A percentile compares a stretch with the other conserved stretches of the same genome.
Evolutionary conservation across 78 protist species (phyloP).

Genomic region (Chrysochromulina tobinii): DNA sequence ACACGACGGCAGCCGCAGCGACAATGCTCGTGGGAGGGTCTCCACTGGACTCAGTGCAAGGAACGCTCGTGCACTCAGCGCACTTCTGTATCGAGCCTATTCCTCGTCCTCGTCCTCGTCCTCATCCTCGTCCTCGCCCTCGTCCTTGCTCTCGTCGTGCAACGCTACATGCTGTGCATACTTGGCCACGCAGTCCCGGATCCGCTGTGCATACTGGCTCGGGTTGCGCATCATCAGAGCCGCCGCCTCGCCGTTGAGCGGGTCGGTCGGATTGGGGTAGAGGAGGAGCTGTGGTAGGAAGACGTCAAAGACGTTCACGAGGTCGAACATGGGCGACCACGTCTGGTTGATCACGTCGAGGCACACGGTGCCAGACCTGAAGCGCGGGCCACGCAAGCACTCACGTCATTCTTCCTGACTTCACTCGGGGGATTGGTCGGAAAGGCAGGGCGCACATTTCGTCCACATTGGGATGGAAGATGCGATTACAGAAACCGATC

Average conservation of each 20-base stretch:
- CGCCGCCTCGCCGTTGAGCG: slow-evolving; percentile 97
- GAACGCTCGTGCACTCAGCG: no score
- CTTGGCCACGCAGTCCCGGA: slow-evolving; percentile 5
- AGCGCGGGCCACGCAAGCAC: no score
- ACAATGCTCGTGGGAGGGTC: no score
- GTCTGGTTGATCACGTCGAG: slow-evolving; percentile 96
- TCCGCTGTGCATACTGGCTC: slow-evolving; percentile 48
- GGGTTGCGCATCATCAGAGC: slow-evolving; percentile 79
- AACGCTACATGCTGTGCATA: no score
- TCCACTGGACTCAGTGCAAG: no score
- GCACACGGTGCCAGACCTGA: slow-evolving; percentile 95
- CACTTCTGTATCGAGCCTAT: no score
- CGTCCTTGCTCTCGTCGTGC: no score
- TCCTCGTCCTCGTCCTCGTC: no score
- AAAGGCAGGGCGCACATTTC: slow-evolving; percentile 55
- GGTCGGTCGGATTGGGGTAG: slow-evolving; percentile 97
- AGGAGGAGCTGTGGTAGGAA: slow-evolving; percentile 94
- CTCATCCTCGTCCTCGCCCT: no score
- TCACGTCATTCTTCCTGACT: no score
- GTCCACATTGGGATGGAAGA: slow-evolving; percentile 97
- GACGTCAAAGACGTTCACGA: slow-evolving; percentile 80
- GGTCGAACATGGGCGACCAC: slow-evolving; percentile 96
- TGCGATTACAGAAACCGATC: slow-evolving; percentile 83
- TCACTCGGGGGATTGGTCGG: no score
- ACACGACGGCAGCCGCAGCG: no score